These are phyloP conservation scores for Funneliformis caledonium DNA, from an alignment of 371 early-diverging fungal species.

Conservation along the genomic window DNA sequence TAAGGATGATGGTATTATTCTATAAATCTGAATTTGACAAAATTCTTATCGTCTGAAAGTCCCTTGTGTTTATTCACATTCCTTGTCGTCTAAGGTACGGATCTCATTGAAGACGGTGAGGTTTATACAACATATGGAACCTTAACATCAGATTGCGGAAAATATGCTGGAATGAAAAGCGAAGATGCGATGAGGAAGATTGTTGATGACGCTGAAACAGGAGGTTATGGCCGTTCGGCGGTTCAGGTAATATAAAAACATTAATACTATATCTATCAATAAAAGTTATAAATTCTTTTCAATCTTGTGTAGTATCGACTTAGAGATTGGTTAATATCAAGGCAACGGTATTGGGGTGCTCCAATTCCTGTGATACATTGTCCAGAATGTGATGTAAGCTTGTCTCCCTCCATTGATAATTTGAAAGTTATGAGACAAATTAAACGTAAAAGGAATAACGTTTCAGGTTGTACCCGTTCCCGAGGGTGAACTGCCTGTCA, in stretches of 20 bases:
- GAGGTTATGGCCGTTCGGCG: constrained; percentile 59
- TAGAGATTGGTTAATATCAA: constrained; percentile 97
- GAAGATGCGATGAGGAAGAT: constrained; percentile 66
- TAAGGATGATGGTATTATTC: background rate
- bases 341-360: constrained; percentile 99
- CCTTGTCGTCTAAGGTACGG: background rate
- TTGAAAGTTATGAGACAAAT: background rate
- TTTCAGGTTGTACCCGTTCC: constrained; percentile 81
- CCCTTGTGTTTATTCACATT: background rate
- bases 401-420: background rate
- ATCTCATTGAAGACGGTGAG: constrained; percentile 36
- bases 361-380: constrained; percentile 98
- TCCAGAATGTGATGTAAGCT: constrained; percentile 68
- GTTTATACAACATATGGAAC: constrained; percentile 64
- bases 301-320: constrained; percentile 60
- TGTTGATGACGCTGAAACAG: constrained; percentile 54
- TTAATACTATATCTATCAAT: background rate
- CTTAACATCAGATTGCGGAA: constrained; percentile 58
- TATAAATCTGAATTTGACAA: background rate
- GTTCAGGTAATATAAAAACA: constrained; percentile 50
- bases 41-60: background rate
- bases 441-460: background rate
- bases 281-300: background rate
- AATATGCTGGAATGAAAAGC: constrained; percentile 62
- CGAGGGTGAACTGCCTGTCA: constrained; percentile 78